These are phyloP conservation scores for Plasmodium gallinaceum DNA, from an alignment of 169 alveolate genomes.

Conservation along the genomic window DNA sequence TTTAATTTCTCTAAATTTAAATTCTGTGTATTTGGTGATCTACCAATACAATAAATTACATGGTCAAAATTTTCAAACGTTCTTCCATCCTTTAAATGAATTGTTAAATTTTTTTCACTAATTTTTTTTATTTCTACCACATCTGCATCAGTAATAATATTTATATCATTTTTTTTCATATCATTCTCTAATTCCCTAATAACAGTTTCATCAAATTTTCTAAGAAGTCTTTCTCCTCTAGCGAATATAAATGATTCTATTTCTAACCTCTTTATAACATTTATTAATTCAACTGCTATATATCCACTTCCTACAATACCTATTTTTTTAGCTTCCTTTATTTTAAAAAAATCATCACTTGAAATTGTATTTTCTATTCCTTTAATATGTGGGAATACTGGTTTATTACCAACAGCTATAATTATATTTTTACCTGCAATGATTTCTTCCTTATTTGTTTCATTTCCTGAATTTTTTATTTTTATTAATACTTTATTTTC, in stretches of 20 bases:
- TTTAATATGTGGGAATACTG: constrained; percentile 84
- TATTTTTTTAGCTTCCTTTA: constrained; percentile 92
- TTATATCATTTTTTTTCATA: constrained; percentile 77
- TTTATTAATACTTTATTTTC: constrained; percentile 48
- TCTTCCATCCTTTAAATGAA: constrained; percentile 92
- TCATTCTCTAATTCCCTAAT: constrained; percentile 91
- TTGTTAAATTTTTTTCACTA: constrained; percentile 89
- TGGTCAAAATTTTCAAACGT: constrained; percentile 90
- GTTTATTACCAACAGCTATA: constrained; percentile 92
- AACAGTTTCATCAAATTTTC: constrained; percentile 78
- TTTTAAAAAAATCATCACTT: constrained; percentile 93
- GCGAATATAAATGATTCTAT: constrained; percentile 89
- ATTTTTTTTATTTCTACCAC: constrained; percentile 90
- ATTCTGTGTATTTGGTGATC: constrained; percentile 66
- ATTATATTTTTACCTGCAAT: constrained; percentile 84
- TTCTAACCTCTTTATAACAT: constrained; percentile 92
- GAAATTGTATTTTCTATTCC: constrained; percentile 88
- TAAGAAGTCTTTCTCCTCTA: constrained; percentile 81
- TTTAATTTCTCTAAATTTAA: constrained; percentile 65
- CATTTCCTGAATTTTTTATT: constrained; percentile 10
- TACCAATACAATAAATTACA: constrained; percentile 71
- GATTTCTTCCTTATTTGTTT: constrained; percentile 29
- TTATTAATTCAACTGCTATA: constrained; percentile 95
- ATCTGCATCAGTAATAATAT: constrained; percentile 89
- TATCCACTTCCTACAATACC: constrained; percentile 96